Base-by-base conservation (phyloP, 2,329 filamentous ascomycete genomes). In the Trichoderma guizhouense region DNA sequence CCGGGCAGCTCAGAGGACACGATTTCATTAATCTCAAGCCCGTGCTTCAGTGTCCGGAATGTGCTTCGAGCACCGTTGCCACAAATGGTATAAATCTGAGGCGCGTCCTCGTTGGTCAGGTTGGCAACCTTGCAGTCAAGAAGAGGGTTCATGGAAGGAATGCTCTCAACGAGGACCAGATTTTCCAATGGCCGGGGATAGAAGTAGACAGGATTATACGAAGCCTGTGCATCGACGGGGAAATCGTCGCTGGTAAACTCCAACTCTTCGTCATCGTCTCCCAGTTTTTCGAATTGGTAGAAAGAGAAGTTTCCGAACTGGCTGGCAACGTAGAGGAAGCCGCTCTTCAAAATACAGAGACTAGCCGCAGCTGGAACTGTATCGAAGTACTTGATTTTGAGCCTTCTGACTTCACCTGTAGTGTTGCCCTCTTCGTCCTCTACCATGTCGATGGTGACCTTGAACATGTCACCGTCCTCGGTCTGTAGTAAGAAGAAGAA, bases 371-470 rank as follows among this genome's bases (percentile, higher is more conserved):
- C 86, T 0, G 97, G 95, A 4, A 98, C 92, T 0, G 96, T 99
- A 78, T 99, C 96, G 77, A 98, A 99, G 81, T 98, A 99, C 81
- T 98, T 98, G 82, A 99, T 93, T 81, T 94, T 96, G 72, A 99
- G 84, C 72, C 91, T 88, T 77, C 89, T 89, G 2, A 98, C 95
- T 78, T 96, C 93, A 34, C 92, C 92, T 0, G 93, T 95, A 1
- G 91, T 86, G 72, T 93, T 91, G 14, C 92, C 93, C 61, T 92
- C 89, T 1, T 91, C 89, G 76, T 97, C 93, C 76, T 95, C 92
- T 11, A 91, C 87, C 90, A 98, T 95, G 74, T 98, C 94, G 73
- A 99, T 90, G 0, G 92, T 98, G 64, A 98, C 88, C 81, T 98
- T 98, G 87, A 99, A 98, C 7, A 99, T 86, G 81, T 99, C 97